These are phyloP conservation scores for Penicillium sp. DNA, from an alignment of 2,329 filamentous ascomycete genomes.

Conservation along the genomic window DNA sequence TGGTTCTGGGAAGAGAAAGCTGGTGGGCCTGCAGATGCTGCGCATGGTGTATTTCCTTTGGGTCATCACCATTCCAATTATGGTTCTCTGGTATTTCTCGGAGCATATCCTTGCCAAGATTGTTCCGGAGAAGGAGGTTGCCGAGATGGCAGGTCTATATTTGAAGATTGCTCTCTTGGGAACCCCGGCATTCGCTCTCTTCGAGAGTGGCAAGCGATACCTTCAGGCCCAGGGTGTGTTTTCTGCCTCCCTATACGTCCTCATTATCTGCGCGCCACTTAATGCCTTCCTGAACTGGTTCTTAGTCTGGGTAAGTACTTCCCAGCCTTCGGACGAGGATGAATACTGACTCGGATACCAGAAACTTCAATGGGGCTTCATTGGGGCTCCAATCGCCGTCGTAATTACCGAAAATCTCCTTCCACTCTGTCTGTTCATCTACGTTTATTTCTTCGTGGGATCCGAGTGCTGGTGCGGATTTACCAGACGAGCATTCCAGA, in stretches of 20 bases:
- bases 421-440: constrained; percentile 69
- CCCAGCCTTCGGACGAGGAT: background rate
- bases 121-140: constrained; percentile 70
- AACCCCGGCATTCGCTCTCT: constrained; percentile 72
- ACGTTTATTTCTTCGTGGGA: constrained; percentile 70
- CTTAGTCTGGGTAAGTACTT: constrained; percentile 65
- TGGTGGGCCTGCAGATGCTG: constrained; percentile 82
- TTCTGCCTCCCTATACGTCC: constrained; percentile 75
- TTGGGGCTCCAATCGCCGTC: constrained; percentile 78
- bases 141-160: constrained; percentile 70
- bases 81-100: constrained; percentile 67
- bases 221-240: constrained; percentile 88
- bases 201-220: constrained; percentile 80
- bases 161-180: constrained; percentile 68
- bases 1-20: constrained; percentile 82
- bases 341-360: constrained; percentile 17
- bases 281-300: constrained; percentile 80
- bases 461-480: constrained; percentile 80
- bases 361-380: constrained; percentile 64
- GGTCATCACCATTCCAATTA: constrained; percentile 69
- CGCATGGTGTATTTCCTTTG: constrained; percentile 78
- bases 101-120: constrained; percentile 65
- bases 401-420: constrained; percentile 73
- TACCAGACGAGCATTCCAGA: constrained; percentile 65
- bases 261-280: constrained; percentile 77